These are phyloP conservation scores for Arabidopsis arenosa DNA, from an alignment of 345 rosid genomes.

Conservation along the genomic window DNA sequence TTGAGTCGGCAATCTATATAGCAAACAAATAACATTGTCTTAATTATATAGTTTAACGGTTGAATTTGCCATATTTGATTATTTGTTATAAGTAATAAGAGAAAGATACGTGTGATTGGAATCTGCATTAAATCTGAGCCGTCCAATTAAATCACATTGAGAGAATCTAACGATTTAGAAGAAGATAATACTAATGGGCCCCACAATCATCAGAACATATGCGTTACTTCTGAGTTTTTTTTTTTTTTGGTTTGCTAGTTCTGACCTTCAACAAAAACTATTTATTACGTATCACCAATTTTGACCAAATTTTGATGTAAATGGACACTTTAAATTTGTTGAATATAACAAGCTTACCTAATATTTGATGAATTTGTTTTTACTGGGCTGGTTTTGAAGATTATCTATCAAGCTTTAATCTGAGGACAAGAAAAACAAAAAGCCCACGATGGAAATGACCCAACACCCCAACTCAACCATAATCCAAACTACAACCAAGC, in stretches of 20 bases:
- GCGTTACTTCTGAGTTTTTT: neutral
- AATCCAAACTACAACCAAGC: neutral
- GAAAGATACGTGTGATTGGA: neutral
- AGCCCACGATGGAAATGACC: conserved; percentile 5
- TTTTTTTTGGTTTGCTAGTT: too few relatives aligned
- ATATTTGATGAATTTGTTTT: neutral
- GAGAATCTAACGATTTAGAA: conserved; percentile 13
- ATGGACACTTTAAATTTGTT: neutral
- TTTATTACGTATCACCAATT: neutral
- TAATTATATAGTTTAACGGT: too few relatives aligned
- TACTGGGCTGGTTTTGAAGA: conserved; percentile 1
- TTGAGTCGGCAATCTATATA: too few relatives aligned
- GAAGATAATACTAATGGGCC: neutral
- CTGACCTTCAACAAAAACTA: conserved; percentile 1
- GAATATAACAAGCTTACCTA: neutral
- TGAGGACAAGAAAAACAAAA: neutral
- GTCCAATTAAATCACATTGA: neutral
- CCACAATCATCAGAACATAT: conserved; percentile 22
- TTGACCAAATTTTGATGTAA: neutral
- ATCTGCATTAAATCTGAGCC: neutral
- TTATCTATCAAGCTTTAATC: neutral
- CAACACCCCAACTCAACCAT: neutral
- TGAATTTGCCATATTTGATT: neutral
- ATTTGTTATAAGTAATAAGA: too few relatives aligned
- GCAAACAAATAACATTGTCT: too few relatives aligned